Base-by-base conservation (phyloP, 2,329 filamentous ascomycete species). In the Botryotinia globosa region DNA sequence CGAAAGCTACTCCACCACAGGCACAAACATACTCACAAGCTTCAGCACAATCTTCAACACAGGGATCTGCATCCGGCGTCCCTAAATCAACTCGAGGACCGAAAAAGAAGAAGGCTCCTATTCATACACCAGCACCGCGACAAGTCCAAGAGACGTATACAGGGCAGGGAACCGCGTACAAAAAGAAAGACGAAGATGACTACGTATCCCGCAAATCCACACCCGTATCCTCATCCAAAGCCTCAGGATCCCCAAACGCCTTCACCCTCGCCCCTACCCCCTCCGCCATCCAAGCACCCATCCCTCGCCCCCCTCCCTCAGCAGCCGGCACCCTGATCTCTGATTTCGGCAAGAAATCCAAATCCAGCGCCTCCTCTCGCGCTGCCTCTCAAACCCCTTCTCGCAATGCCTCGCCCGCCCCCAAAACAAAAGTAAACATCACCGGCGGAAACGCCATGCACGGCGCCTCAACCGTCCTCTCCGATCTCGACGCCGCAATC, bases 371-470 rank as follows among this genome's bases (percentile, higher is more conserved):
- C 4, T 85, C 86, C 1, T 78, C 78, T 8, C 73, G 76, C 44
- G 89, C 86, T 0, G 85, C 80, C 56, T 86, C 81, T 73, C 83
- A 87, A 2, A 87, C 89, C 29, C 86, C 87, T 1, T 82, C 84
- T 4, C 70, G 70, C 22, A 72, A 58, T 48, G 48, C 62, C 10
- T 72, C 70, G 6, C 70, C 70, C 2, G 82, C 82, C 20, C 77
- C 80, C 6, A 87, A 86, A 59, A 87, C 91, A 51, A 94, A 94
- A 81, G 82, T 93, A 72, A 89, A 88, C 75, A 90, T 96, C 72
- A 85, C 92, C 0, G 93, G 94, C 59, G 93, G 93, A 20, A 90
- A 88, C 16, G 89, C 92, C 1, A 96, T 96, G 92, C 91, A 94
- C 72, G 93, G 94, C 25, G 89, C 91, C 54, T 94, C 92, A 0